Base-by-base conservation (phyloP, 176 grass and related monocot genomes). In the Sorghum bicolor region DNA sequence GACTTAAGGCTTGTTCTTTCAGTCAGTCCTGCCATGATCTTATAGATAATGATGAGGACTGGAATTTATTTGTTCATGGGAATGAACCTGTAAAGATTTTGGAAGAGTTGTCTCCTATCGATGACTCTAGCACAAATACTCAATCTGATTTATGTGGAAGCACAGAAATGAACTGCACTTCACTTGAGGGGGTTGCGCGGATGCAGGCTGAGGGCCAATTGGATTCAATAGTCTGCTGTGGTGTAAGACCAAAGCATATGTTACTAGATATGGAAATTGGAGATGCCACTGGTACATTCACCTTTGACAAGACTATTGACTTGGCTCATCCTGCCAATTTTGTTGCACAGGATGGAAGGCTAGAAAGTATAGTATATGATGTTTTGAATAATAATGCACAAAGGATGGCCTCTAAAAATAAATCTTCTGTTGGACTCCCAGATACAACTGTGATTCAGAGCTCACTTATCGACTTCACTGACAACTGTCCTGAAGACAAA, bases 331-430 rank as follows among this genome's bases (percentile, higher is more conserved):
- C 58, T 48, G 38, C 22, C 45, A 83, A 83, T 86, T 86, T 79
- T 83, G 45, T 39, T 28, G 19, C 74, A 20, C 83, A 74, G 79
- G 88, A 90, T 83, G 88, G 88, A 45, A 70, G 30, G 44, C 80
- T 90, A 20, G 88, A 90, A 74, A 90, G 68, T 79, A 83, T 90
- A 86, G 84, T 90, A 74, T 90, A 79, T 90, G 88, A 90, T 83
- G 88, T 62, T 83, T 45, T 90, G 48, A 86, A 83, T 68, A 90
- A 79, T 86, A 80, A 68, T 74, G 75, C 58, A 34, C 79, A 86
- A 38, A 66, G 60, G 47, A 86, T 44, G 58, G 48, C 26, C 30
- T 78, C 30, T 67, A 60, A 74, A 58, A 74, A 64, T 67, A 61
- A 17, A 77, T 67, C 79, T 79, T 66, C 36, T 67, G 57, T 47